Percentiles rank a stretch among this genome's conserved stretches.
Conservation (phyloP, 176 grass and related monocot genomes). For the Rhynchospora pubera region DNA sequence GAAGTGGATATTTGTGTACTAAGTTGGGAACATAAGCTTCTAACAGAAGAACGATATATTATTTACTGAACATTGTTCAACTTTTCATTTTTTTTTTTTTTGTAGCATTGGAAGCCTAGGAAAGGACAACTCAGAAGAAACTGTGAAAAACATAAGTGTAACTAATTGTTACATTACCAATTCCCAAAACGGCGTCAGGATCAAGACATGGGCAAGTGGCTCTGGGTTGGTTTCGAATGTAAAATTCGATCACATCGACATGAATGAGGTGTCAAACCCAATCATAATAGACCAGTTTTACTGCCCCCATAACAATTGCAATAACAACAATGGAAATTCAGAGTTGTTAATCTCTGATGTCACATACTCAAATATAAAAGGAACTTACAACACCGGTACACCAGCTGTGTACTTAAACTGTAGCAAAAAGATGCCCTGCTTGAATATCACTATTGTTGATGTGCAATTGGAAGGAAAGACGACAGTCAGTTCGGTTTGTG, state of each 20-base stretch:
- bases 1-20: too few relatives aligned
- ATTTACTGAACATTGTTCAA: neutral
- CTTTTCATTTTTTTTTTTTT: neutral
- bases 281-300: slow-evolving; percentile 42
- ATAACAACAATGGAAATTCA: neutral
- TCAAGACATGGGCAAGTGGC: slow-evolving; percentile 39
- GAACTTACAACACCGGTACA: slow-evolving; percentile 18
- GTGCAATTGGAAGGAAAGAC: neutral
- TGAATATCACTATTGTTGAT: slow-evolving; percentile 24
- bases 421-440: slow-evolving; percentile 28
- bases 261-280: slow-evolving; percentile 27
- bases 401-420: slow-evolving; percentile 26
- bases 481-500: neutral
- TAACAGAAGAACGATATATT: neutral
- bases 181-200: slow-evolving; percentile 27
- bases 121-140: slow-evolving; percentile 3
- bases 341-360: slow-evolving; percentile 22
- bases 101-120: slow-evolving; percentile 32
- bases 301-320: slow-evolving; percentile 9
- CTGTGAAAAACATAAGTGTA: slow-evolving; percentile 28
- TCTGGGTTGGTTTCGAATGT: slow-evolving; percentile 24
- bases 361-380: slow-evolving; percentile 22
- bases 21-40: too few relatives aligned
- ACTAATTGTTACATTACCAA: slow-evolving; percentile 13
- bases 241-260: slow-evolving; percentile 22